Evolutionary conservation across 2,329 filamentous ascomycete species (phyloP).

Genomic region (Periconia macrospinosa): DNA sequence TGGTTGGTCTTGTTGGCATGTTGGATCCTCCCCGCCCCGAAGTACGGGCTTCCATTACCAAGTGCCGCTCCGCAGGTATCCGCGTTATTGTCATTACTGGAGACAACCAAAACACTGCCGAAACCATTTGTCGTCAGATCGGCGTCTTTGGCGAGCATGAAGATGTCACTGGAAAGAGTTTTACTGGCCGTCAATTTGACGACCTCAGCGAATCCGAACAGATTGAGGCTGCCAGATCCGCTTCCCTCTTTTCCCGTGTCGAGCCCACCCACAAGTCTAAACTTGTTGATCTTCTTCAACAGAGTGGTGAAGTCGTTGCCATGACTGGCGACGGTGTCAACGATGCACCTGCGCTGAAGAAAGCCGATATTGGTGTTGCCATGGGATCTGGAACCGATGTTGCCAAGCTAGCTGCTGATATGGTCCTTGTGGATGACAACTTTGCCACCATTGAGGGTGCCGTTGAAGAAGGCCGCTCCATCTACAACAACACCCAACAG

Average conservation of each 20-base stretch:
- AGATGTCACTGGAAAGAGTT: conserved; percentile 88
- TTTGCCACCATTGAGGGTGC: conserved; percentile 97
- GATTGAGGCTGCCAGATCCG: conserved; percentile 78
- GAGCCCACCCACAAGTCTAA: conserved; percentile 97
- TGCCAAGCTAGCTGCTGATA: conserved; percentile 93
- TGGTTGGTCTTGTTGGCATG: conserved; percentile 94
- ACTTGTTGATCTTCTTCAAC: conserved; percentile 93
- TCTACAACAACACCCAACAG: conserved; percentile 99
- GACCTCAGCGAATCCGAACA: conserved; percentile 77
- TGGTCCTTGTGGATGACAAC: conserved; percentile 98
- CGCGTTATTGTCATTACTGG: conserved; percentile 97
- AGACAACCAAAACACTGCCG: conserved; percentile 96
- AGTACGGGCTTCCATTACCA: conserved; percentile 79
- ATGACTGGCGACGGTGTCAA: conserved; percentile 99
- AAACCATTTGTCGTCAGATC: conserved; percentile 96
- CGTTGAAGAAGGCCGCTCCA: conserved; percentile 94
- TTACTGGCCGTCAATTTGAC: conserved; percentile 93
- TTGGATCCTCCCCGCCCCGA: conserved; percentile 93
- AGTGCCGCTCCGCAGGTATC: conserved; percentile 92
- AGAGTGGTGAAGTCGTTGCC: conserved; percentile 88
- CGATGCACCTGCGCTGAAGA: conserved; percentile 95
- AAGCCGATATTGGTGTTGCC: conserved; percentile 96
- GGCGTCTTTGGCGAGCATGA: conserved; percentile 85
- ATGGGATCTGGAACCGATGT: conserved; percentile 99
- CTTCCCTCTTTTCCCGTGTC: conserved; percentile 92